Evolutionary conservation across 768 basidiomycete species (phyloP).

Genomic region (Leucogyrophana mollusca): DNA sequence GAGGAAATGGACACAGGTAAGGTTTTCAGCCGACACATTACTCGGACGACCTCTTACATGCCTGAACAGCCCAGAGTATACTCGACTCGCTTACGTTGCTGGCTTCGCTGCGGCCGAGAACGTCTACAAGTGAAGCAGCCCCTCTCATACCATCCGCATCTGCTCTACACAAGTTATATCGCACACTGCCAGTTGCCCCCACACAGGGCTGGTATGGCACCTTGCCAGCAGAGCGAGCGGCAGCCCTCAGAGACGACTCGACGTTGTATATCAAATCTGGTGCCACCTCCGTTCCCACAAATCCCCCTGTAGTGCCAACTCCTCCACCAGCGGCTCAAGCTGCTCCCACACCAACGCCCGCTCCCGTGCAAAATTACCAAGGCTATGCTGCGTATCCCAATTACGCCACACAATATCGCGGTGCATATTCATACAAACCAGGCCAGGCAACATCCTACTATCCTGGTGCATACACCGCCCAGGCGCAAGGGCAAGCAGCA

Average conservation of each 20-base stretch:
- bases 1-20: conserved; percentile 85
- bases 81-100: conserved; percentile 67
- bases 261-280: conserved; percentile 65
- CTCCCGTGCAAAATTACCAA: conserved; percentile 26
- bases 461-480: conserved; percentile 24
- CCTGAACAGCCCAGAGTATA: conserved; percentile 63
- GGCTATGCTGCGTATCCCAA: conserved; percentile 31
- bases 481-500: conserved; percentile 23
- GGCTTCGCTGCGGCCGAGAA: conserved; percentile 69
- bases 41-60: conserved; percentile 13
- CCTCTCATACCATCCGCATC: conserved; percentile 63
- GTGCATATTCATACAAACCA: conserved; percentile 37
- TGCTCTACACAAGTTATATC: conserved; percentile 69
- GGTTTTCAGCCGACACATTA: conserved; percentile 20
- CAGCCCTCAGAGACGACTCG: conserved; percentile 71
- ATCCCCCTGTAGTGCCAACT: conserved; percentile 31
- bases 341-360: conserved; percentile 20
- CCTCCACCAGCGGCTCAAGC: conserved; percentile 31
- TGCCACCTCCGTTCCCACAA: conserved; percentile 30
- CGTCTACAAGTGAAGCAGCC: conserved; percentile 35
- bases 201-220: conserved; percentile 75
- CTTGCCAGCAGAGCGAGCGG: conserved; percentile 51
- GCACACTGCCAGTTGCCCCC: conserved; percentile 59
- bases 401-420: conserved; percentile 33
- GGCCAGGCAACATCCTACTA: conserved; percentile 34